Conservation (phyloP, 257 asterid species). For the Rehmannia glutinosa region DNA sequence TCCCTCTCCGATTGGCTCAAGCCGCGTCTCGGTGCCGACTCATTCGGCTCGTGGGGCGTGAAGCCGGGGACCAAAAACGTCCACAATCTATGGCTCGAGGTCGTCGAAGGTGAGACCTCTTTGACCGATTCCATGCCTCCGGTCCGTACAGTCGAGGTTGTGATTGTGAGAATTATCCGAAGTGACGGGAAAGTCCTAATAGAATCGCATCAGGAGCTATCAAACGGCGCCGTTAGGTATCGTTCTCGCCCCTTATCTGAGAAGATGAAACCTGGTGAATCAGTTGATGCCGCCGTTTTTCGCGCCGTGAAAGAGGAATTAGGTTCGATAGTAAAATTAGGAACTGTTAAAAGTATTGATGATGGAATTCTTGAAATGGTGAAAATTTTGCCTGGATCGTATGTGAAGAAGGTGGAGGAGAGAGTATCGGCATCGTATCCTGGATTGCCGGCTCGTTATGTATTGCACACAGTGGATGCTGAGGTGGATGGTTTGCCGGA, state of each 20-base stretch:
- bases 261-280: conserved; percentile 92
- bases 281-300: conserved; percentile 62
- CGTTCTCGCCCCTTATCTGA: conserved; percentile 79
- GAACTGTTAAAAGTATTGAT: not conserved
- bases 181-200: conserved; percentile 48
- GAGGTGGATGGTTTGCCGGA: conserved; percentile 76
- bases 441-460: conserved; percentile 84
- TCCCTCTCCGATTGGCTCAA: conserved; percentile 84
- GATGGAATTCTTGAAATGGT: conserved; percentile 23
- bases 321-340: conserved; percentile 37
- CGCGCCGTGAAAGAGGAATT: conserved; percentile 88
- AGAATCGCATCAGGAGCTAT: conserved; percentile 86
- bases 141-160: conserved; percentile 71
- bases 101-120: conserved; percentile 69
- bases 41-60: conserved; percentile 85
- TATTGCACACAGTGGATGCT: conserved; percentile 74
- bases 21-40: conserved; percentile 62
- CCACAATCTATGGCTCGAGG: conserved; percentile 81
- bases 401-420: conserved; percentile 76
- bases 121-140: conserved; percentile 75
- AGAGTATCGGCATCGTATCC: conserved; percentile 69
- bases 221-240: conserved; percentile 56
- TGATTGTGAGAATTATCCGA: conserved; percentile 53
- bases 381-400: conserved; percentile 52
- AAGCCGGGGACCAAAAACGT: conserved; percentile 89